phyloP scores from a whole-genome alignment of 2,329 filamentous ascomycete genomes.

The Lachnellula hyalina region DNA sequence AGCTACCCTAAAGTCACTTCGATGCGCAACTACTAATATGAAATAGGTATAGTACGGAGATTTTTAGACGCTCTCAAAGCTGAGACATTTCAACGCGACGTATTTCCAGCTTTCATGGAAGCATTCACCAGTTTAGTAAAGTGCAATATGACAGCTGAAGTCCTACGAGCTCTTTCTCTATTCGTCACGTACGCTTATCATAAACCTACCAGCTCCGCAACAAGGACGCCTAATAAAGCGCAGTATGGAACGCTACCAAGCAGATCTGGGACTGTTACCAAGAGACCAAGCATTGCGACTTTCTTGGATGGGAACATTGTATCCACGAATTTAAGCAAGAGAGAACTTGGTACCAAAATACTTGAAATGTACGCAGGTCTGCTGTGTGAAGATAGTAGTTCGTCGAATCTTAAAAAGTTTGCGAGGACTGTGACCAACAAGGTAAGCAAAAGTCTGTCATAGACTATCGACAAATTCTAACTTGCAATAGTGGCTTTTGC shows the following conservation, averaged over 20 bases:
- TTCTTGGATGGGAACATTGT: constrained; percentile 29
- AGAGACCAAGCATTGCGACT: constrained; percentile 25
- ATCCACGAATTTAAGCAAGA: constrained; percentile 49
- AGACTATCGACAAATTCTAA: constrained; percentile 26
- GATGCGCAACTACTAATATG: constrained; percentile 16
- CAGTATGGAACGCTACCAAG: constrained; percentile 38
- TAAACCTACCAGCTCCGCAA: constrained; percentile 41
- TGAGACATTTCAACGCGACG: constrained; percentile 67
- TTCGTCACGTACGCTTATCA: constrained; percentile 94
- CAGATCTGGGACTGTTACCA: constrained; percentile 32
- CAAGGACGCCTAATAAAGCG: constrained; percentile 46
- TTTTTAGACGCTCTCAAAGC: constrained; percentile 86
- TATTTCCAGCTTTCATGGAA: constrained; percentile 69
- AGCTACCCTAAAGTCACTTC: constrained; percentile 34
- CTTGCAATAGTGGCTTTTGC: constrained; percentile 73
- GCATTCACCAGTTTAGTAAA: constrained; percentile 76
- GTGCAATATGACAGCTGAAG: constrained; percentile 75
- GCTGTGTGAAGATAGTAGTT: constrained; percentile 67
- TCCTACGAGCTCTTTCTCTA: constrained; percentile 78
- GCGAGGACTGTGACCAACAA: constrained; percentile 93
- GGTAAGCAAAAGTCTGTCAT: constrained; percentile 42
- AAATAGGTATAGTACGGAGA: constrained; percentile 76
- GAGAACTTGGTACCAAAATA: constrained; percentile 68
- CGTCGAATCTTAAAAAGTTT: constrained; percentile 74
- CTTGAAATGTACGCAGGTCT: constrained; percentile 73